Base-by-base conservation (phyloP, 257 asterid species). In the Catharanthus roseus region DNA sequence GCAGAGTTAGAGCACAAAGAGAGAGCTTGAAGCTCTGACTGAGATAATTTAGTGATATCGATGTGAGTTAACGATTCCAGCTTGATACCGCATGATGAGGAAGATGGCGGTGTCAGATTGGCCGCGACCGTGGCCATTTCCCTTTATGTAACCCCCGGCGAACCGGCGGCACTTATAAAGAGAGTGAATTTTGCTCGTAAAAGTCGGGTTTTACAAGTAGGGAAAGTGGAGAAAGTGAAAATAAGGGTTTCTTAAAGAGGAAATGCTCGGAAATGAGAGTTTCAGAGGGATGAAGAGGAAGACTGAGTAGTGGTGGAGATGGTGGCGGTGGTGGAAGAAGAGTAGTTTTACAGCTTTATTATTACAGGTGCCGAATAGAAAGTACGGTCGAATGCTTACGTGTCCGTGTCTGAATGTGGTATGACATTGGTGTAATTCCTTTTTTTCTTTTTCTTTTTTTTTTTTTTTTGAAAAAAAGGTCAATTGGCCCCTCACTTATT, bases 1-100 rank as follows among this genome's bases (percentile, higher is more conserved):
- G 88, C 78, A 51, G 87, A 84, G 68, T 70, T 76, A 75, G 95
- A 85, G 84, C 90, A 82, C 24, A 72, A 66, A 57, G 96, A 90
- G 34, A 90, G 97, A 74, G 92, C 83, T 60, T 75, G 86, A 68
- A 93, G 83, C 77, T 93, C 97, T n/a, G 90, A 86, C 79, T 93
- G 98, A 16, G 97, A 81, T 3, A 92, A 78, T 63, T 75, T 75
- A 57, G 65, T 75, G 73, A 92, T 75, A 80, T 92, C 88, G 51
- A 90, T 76, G 56, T 77, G 81, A 8, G 78, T 79, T 51, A 86
- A 47, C 41, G 87, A 79, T 62, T 91, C 96, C 57, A 74, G 53
- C 72, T 73, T 86, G 31, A 85, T 73, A 51, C 82, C 87, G 10
- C 70, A 49, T 0, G 72, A 45, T 15, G 74, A 67, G n/a, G 79